Evolutionary conservation across 116 monocot species (phyloP).

Genomic region (Trichopus zeylanicus): DNA sequence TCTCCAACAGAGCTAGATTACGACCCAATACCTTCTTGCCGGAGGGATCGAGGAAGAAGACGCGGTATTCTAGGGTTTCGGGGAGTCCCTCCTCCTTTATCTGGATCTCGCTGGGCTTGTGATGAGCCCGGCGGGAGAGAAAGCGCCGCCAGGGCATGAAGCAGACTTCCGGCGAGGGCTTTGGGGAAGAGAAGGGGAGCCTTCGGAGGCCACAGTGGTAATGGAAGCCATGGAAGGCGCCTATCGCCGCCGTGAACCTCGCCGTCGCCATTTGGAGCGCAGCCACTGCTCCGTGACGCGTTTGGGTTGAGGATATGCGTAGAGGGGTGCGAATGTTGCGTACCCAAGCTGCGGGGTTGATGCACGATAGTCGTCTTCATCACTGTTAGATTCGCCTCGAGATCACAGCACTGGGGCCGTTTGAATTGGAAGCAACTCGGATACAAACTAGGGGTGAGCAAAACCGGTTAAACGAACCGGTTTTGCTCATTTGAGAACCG

Average conservation of each 20-base stretch:
- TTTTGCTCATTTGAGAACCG: too few relatives aligned
- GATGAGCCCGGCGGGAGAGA: constrained; percentile 32
- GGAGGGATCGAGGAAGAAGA: constrained; percentile 65
- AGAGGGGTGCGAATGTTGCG: too few relatives aligned
- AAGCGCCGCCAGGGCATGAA: constrained; percentile 5
- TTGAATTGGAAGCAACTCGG: too few relatives aligned
- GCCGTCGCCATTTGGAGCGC: not conserved
- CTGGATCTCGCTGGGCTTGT: constrained; percentile 16
- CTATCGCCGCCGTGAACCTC: too few relatives aligned
- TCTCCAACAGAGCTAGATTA: not conserved
- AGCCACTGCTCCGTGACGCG: too few relatives aligned
- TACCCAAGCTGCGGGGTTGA: too few relatives aligned
- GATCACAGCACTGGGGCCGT: too few relatives aligned
- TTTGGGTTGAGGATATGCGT: too few relatives aligned
- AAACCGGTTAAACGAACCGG: too few relatives aligned
- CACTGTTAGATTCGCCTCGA: too few relatives aligned
- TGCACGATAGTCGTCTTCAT: too few relatives aligned
- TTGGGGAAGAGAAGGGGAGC: not conserved
- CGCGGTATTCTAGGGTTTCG: constrained; percentile 83
- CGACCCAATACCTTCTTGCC: constrained; percentile 36
- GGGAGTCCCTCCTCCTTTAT: constrained; percentile 66
- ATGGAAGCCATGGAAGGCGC: not conserved
- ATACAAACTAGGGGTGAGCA: too few relatives aligned
- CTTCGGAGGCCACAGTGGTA: not conserved
- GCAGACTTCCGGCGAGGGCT: not conserved